Percentiles rank a stretch among this genome's conserved stretches.
phyloP scores from a whole-genome alignment of 257 asterid genomes.

The Solanum boliviense region DNA sequence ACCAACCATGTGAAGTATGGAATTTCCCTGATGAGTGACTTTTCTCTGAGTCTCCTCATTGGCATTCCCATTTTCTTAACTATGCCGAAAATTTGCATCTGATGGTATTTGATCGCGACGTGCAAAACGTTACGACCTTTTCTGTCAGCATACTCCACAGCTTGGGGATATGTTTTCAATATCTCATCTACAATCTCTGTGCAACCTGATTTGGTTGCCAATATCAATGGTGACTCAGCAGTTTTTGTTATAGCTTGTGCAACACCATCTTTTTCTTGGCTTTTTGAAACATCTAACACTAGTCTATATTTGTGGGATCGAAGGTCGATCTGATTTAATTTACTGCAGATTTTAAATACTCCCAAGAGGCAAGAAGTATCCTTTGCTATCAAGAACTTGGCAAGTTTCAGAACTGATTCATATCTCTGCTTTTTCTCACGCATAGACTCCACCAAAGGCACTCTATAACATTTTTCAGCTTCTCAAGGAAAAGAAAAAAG shows the following conservation, averaged over 20 bases:
- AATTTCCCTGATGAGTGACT: not conserved
- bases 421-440: not conserved
- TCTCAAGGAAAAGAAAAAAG: not conserved
- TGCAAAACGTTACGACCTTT: conserved; percentile 2
- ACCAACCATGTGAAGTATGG: conserved; percentile 8
- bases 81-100: not conserved
- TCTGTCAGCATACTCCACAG: not conserved
- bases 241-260: not conserved
- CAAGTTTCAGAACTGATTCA: not conserved
- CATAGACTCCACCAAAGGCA: not conserved
- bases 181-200: conserved; percentile 1
- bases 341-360: not conserved
- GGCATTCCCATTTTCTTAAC: not conserved
- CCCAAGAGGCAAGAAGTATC: conserved; percentile 8
- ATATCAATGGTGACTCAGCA: not conserved
- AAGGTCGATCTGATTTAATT: not conserved
- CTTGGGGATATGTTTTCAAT: not conserved
- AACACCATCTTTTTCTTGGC: not conserved
- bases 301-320: not conserved
- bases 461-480: not conserved
- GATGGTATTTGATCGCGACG: conserved; percentile 5
- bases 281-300: not conserved
- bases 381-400: conserved; percentile 2
- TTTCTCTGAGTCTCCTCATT: not conserved
- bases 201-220: conserved; percentile 4